phyloP scores from a whole-genome alignment of 495 filamentous ascomycete species.

The Choiromyces venosus region DNA sequence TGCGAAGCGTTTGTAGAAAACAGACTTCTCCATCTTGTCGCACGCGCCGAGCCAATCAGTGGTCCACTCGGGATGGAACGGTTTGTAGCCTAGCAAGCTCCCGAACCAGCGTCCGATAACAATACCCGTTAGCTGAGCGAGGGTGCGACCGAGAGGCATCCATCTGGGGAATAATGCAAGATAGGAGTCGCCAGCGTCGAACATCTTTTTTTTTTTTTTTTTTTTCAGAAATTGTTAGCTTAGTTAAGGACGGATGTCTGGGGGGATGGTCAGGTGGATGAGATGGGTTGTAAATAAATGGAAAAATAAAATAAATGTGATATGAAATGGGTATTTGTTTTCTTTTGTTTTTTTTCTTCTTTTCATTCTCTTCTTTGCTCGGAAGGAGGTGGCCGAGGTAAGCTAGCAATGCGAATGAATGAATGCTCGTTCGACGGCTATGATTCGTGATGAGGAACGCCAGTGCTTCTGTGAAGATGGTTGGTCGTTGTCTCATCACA shows the following conservation, averaged over 20 bases:
- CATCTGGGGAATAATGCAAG: constrained; percentile 46
- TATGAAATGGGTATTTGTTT: not conserved
- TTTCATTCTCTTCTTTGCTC: not conserved
- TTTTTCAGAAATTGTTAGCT: not conserved
- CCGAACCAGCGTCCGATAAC: constrained; percentile 52
- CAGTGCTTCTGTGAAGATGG: not conserved
- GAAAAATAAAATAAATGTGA: constrained; percentile 2
- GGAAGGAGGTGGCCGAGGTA: not conserved
- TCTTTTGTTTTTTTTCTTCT: not conserved
- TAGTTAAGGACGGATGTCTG: not conserved
- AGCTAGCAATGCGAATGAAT: not conserved
- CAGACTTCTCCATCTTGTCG: not conserved
- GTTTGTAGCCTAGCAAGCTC: constrained; percentile 51
- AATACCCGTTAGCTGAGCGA: constrained; percentile 45
- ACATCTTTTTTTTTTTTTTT: constrained; percentile 43
- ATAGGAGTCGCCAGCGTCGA: constrained; percentile 51
- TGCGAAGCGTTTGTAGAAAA: not conserved
- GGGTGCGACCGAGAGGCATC: constrained; percentile 46
- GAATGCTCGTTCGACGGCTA: not conserved
- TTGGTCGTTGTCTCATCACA: not conserved
- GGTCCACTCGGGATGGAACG: constrained; percentile 51
- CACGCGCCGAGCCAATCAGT: constrained; percentile 46
- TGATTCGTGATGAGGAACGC: not conserved
- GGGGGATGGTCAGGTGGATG: not conserved
- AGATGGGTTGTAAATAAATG: not conserved